Percentiles rank a stretch among this genome's conserved stretches.
Evolutionary conservation across 1,284 basidiomycete species (phyloP).

Genomic region (Austroboletus rostrupii): DNA sequence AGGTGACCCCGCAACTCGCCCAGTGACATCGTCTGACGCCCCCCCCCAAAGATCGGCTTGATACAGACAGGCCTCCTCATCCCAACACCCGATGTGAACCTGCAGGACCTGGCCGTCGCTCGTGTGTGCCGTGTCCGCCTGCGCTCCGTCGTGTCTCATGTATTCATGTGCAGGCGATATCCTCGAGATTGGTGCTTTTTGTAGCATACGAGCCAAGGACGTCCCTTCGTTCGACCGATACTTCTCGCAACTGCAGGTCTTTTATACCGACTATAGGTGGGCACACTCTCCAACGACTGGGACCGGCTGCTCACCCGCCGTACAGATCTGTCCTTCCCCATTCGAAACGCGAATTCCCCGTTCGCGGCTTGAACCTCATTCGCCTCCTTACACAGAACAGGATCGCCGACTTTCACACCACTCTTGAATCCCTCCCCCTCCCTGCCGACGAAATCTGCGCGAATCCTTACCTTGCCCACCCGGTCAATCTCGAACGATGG

Average conservation of each 20-base stretch:
- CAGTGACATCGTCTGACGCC: not conserved
- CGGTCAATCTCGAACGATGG: slow-evolving; percentile 92
- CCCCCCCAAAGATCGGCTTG: slow-evolving; percentile 61
- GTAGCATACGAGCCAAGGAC: slow-evolving; percentile 85
- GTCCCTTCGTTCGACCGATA: slow-evolving; percentile 93
- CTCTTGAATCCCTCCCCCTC: slow-evolving; percentile 90
- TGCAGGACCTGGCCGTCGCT: slow-evolving; percentile 63
- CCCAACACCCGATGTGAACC: slow-evolving; percentile 54
- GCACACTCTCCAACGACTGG: slow-evolving; percentile 9
- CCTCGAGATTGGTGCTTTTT: slow-evolving; percentile 93
- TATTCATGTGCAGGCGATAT: slow-evolving; percentile 69
- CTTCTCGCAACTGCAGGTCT: slow-evolving; percentile 87
- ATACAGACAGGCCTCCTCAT: slow-evolving; percentile 75
- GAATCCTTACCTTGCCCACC: slow-evolving; percentile 81
- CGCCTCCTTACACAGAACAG: slow-evolving; percentile 93
- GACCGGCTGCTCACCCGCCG: not conserved
- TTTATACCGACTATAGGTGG: slow-evolving; percentile 86
- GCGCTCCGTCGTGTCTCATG: not conserved
- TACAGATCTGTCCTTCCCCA: slow-evolving; percentile 68
- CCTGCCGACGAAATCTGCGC: slow-evolving; percentile 67
- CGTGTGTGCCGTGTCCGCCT: slow-evolving; percentile 44
- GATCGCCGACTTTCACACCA: slow-evolving; percentile 98
- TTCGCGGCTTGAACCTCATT: slow-evolving; percentile 91
- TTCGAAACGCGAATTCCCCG: slow-evolving; percentile 83
- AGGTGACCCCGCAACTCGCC: slow-evolving; percentile 42